These are phyloP conservation scores for Rhizopogon sp. DNA, from an alignment of 768 basidiomycete species.

Conservation along the genomic window DNA sequence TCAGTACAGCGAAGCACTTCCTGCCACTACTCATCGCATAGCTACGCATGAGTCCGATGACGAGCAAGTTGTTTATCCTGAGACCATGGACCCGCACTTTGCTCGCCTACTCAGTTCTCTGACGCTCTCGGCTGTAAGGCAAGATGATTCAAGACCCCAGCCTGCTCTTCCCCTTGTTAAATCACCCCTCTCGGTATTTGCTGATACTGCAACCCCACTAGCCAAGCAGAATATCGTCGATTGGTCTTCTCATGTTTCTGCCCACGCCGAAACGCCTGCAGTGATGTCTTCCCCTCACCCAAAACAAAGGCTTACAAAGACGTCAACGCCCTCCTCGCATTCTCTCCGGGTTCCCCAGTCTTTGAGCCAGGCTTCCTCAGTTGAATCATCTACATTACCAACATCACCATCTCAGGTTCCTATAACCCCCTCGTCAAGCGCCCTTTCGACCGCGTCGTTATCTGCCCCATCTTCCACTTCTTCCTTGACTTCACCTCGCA, in stretches of 20 bases:
- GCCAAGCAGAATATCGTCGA: slow-evolving; percentile 19
- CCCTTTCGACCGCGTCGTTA: neutral
- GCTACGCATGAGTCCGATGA: slow-evolving; percentile 30
- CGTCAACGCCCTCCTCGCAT: neutral
- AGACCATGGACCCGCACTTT: slow-evolving; percentile 62
- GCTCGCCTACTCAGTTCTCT: slow-evolving; percentile 61
- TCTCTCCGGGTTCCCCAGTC: neutral
- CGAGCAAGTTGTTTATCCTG: slow-evolving; percentile 18
- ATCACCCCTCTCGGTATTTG: slow-evolving; percentile 1
- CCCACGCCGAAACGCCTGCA: slow-evolving; percentile 9
- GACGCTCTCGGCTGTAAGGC: slow-evolving; percentile 48
- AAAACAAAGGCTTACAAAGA: slow-evolving; percentile 5
- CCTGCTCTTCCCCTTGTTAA: neutral
- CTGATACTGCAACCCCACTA: slow-evolving; percentile 4
- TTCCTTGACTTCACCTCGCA: slow-evolving; percentile 12
- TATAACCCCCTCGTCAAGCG: slow-evolving; percentile 7
- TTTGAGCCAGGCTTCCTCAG: slow-evolving; percentile 1
- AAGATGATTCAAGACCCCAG: slow-evolving; percentile 8
- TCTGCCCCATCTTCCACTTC: slow-evolving; percentile 9
- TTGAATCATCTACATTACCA: neutral
- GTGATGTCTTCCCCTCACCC: slow-evolving; percentile 6
- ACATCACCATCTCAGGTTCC: neutral
- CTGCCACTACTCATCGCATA: slow-evolving; percentile 13
- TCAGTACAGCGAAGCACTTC: slow-evolving; percentile 39
- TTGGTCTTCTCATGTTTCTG: slow-evolving; percentile 28